Evolutionary conservation across 2,329 filamentous ascomycete genomes (phyloP).

Genomic region (Hypomyces perniciosus): DNA sequence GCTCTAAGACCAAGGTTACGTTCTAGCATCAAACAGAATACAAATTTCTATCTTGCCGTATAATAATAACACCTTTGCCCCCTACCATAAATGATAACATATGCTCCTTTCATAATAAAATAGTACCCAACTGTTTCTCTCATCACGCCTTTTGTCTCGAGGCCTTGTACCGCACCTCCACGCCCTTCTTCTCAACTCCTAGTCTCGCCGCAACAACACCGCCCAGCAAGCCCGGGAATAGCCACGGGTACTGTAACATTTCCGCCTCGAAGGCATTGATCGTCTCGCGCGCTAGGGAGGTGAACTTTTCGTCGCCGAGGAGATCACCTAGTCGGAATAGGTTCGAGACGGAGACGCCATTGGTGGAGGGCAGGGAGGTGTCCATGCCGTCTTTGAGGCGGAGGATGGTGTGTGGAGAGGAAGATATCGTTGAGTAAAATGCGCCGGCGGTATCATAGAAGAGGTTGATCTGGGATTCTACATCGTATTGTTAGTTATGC

Average conservation of each 20-base stretch:
- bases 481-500: slow-evolving; percentile 8
- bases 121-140: background rate
- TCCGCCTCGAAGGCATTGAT: slow-evolving; percentile 85
- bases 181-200: slow-evolving; percentile 47
- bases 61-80: no score
- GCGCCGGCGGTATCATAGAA: slow-evolving; percentile 70
- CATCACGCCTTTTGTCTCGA: slow-evolving; percentile 17
- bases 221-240: slow-evolving; percentile 76
- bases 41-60: no score
- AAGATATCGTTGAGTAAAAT: slow-evolving; percentile 65
- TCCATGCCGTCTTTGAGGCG: slow-evolving; percentile 95
- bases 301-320: slow-evolving; percentile 60
- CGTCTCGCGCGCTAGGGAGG: slow-evolving; percentile 62
- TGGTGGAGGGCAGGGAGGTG: slow-evolving; percentile 81
- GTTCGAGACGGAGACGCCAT: slow-evolving; percentile 80
- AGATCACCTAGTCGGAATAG: slow-evolving; percentile 73
- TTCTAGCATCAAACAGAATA: no score
- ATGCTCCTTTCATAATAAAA: background rate
- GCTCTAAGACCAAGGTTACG: no score
- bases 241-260: slow-evolving; percentile 85
- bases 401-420: slow-evolving; percentile 66
- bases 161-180: slow-evolving; percentile 21
- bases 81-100: background rate
- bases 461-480: slow-evolving; percentile 64
- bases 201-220: slow-evolving; percentile 69